phyloP scores from a whole-genome alignment of 345 rosid genomes.

The Aethionema arabicum region DNA sequence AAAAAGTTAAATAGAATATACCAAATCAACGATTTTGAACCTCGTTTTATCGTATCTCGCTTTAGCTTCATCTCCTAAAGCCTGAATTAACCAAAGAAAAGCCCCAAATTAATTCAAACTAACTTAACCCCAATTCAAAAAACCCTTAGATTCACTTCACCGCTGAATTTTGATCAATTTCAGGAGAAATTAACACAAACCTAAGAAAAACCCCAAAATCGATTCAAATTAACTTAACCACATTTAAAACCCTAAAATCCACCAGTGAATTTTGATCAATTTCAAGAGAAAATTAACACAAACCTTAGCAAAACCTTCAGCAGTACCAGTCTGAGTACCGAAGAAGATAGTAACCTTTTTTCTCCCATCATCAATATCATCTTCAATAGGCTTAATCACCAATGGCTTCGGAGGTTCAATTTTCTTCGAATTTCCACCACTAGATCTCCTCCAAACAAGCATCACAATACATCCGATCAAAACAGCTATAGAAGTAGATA shows the following conservation, averaged over 20 bases:
- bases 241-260: neutral
- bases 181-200: neutral
- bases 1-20: constrained; percentile 26
- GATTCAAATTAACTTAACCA: too few relatives aligned
- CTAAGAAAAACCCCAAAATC: too few relatives aligned
- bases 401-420: constrained; percentile 56
- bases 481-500: constrained; percentile 87
- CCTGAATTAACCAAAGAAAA: constrained; percentile 30
- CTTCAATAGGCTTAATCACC: constrained; percentile 53
- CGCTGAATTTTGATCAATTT: neutral
- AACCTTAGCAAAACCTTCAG: constrained; percentile 98
- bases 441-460: constrained; percentile 75
- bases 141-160: neutral
- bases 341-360: constrained; percentile 76
- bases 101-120: neutral
- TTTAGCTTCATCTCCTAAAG: constrained; percentile 78
- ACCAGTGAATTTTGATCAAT: neutral
- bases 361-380: constrained; percentile 70
- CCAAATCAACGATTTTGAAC: constrained; percentile 87
- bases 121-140: neutral
- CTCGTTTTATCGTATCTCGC: constrained; percentile 79
- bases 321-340: constrained; percentile 96
- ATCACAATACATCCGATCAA: constrained; percentile 83
- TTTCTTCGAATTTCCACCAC: constrained; percentile 41
- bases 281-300: neutral